These are phyloP conservation scores for Rhizophora mangle DNA, from an alignment of 345 rosid genomes.

Conservation along the genomic window DNA sequence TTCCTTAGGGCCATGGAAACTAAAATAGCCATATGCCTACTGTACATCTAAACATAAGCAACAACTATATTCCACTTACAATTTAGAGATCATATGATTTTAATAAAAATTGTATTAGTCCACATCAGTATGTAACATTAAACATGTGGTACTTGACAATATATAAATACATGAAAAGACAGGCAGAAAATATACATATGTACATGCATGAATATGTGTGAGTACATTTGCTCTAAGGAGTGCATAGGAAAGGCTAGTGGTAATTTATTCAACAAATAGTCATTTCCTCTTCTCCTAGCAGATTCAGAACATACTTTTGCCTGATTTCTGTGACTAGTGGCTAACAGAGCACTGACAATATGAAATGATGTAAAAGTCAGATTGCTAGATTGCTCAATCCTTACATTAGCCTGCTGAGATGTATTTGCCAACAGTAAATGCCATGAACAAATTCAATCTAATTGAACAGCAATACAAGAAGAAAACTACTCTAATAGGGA, in stretches of 20 bases:
- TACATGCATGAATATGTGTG: too few species aligned
- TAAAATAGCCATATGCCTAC: neutral
- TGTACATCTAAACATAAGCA: neutral
- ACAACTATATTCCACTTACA: neutral
- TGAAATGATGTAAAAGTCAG: neutral
- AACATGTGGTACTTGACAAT: too few species aligned
- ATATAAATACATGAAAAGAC: too few species aligned
- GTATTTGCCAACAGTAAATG: constrained; percentile 1
- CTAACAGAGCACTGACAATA: neutral
- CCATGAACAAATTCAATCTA: too few species aligned
- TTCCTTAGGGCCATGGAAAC: neutral
- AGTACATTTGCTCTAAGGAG: too few species aligned
- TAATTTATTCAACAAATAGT: too few species aligned
- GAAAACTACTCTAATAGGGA: constrained; percentile 9
- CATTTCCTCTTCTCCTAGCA: too few species aligned
- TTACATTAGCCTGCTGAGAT: neutral
- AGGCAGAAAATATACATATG: too few species aligned
- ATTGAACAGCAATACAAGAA: too few species aligned
- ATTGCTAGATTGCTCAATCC: neutral
- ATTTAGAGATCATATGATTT: neutral
- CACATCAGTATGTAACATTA: neutral
- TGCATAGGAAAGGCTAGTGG: neutral
- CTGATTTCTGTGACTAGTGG: neutral
- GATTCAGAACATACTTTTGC: too few species aligned
- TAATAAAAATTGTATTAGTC: neutral